Base-by-base conservation (phyloP, 352 stramenopile species). In the Phytophthora megakarya region DNA sequence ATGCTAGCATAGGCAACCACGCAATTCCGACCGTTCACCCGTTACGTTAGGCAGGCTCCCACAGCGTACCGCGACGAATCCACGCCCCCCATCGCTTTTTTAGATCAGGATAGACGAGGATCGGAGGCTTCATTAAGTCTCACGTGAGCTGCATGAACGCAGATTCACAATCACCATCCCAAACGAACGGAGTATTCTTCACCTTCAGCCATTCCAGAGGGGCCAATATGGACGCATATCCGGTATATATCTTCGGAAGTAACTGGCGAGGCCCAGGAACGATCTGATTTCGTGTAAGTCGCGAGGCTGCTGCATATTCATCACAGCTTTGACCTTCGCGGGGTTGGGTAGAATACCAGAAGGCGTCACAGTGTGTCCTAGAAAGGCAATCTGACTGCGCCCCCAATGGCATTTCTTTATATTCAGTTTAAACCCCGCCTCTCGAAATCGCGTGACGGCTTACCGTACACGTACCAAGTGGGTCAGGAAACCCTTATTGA, bases 71-170 rank as follows among this genome's bases (percentile, higher is more conserved):
- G 30, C 6, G 30, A 37, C 30, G 30, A 37, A 11, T 37, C 30
- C 30, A 37, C 30, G 30, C n/a, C n/a, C n/a, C n/a, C n/a, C n/a
- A n/a, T n/a, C n/a, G n/a, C n/a, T n/a, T n/a, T n/a, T n/a, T n/a
- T n/a, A n/a, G n/a, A n/a, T n/a, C n/a, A n/a, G 38, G 50, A 33
- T 59, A 49, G n/a, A 59, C 16, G 37, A 59, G 15, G 0, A 59
- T 59, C 5, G 50, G 50, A 0, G 50, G 50, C 18, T 48, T 47
- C 37, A 48, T 8, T 3, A 48, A 9, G 0, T 22, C 49, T 39
- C 49, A 37, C 49, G 38, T 46, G 0, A 58, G 15, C 23, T 59
- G 50, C 5, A 26, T 30, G 39, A 61, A 61, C 3, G 26, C 52
- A 26, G 3, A 10, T 12, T 61, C 52, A 43, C 40, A 61, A 19